Evolutionary conservation across 1,284 basidiomycete species (phyloP).

Genomic region (Peniophora sp.): DNA sequence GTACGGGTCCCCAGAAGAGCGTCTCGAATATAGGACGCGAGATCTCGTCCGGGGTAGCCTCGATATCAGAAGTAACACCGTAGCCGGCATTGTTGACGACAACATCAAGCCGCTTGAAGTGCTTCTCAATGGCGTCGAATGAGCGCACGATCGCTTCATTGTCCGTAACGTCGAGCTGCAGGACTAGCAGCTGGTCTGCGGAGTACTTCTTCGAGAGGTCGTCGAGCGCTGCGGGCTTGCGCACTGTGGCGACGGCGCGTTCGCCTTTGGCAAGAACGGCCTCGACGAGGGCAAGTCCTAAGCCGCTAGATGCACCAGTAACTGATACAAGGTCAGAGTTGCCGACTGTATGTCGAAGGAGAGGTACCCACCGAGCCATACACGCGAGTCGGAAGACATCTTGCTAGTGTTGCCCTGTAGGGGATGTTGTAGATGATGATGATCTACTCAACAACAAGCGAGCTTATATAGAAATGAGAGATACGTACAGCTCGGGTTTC

Average conservation of each 20-base stretch:
- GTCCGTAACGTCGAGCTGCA: constrained; percentile 12
- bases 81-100: constrained; percentile 15
- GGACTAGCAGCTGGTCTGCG: constrained; percentile 8
- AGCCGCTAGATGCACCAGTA: constrained; percentile 14
- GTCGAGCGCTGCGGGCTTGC: constrained; percentile 10
- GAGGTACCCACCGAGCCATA: too few species aligned
- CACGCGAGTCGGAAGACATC: too few species aligned
- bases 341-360: too few species aligned
- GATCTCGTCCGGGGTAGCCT: constrained; percentile 14
- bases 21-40: constrained; percentile 15
- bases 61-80: constrained; percentile 10
- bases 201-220: constrained; percentile 11
- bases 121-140: constrained; percentile 7
- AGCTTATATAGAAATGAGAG: too few species aligned
- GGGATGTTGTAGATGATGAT: too few species aligned
- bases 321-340: constrained; percentile 5
- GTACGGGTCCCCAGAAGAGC: constrained; percentile 18
- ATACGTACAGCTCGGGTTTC: too few species aligned
- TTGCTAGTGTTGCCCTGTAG: too few species aligned
- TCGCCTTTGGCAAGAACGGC: constrained; percentile 11
- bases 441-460: too few species aligned
- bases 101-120: constrained; percentile 14
- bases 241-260: constrained; percentile 11
- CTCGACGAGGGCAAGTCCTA: constrained; percentile 10
- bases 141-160: constrained; percentile 6